Evolutionary conservation across 768 basidiomycete species (phyloP), one percentile per base, ranked within the genome.

Genomic region (Hygrocybe punicea): DNA sequence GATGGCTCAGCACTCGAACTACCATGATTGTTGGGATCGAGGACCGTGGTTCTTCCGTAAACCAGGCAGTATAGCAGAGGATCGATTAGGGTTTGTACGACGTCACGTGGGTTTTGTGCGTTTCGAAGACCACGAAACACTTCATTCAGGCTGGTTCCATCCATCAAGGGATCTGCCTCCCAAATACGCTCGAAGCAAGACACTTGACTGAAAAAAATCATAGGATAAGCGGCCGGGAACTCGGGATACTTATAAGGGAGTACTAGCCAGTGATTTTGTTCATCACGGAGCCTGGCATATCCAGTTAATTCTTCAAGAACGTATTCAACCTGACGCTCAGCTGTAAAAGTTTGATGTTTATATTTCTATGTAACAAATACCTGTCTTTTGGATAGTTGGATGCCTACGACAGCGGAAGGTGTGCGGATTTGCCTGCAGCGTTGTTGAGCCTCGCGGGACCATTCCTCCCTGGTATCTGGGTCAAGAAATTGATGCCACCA

Each of bases 151-250:
- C 55, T 29, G 14, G 29, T 3, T 13, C 55, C 10, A 44, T 65
- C 61, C 23, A 76, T 47, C 34, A 73, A 53, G 34, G 50, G 29
- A 34, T 69, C 63, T 1, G 75, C 73, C 60, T 81, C 76, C 81
- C 81, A 83, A 19, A 83, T 79, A 17, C 82, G 76, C 49, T 82
- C 81, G 58, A 81, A 82, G 60, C 78, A 81, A n/a, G 82, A 81
- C 6, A 81, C 73, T 63, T 82, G 74, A 60, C 82, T 83, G 42
- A 23, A 4, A 45, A 23, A 4, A 45, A 52, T 17, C 53, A 23
- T 51, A 9, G 14, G 37, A 16, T 23, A 40, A 17, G 17, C 10
- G 21, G 3, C 14, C 6, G 40, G 6, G 23, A 8, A n/a, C 19
- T 21, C 11, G 7, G 29, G n/a, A 54, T 9, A 11, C 11, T 29